Base-by-base conservation (phyloP, 2,329 filamentous ascomycete genomes). In the Fusarium foetens region DNA sequence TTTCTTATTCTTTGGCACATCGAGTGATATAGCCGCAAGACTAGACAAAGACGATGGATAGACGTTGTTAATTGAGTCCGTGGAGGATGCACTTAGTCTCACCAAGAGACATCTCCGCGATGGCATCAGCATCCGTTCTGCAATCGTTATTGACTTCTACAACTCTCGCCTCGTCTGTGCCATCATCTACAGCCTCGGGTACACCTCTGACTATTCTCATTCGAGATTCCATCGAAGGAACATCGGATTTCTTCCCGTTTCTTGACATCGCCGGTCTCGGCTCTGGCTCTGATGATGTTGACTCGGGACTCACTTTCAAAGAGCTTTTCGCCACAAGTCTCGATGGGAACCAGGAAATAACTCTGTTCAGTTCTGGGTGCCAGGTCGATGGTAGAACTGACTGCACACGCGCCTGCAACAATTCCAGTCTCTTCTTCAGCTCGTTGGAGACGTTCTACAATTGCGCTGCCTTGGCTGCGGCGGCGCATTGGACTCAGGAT, bases 371-470 rank as follows among this genome's bases (percentile, higher is more conserved):
- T 31, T 76, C 78, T 0, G 81, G 81, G 11, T 83, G 81, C 72
- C 64, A 60, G 3, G 64, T 81, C 10, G 73, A 77, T 39, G 78
- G 75, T 29, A 66, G 62, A 29, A 53, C 71, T 7, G 80, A 83
- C 58, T 83, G 81, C 53, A 75, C 79, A 2, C 66, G 66, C 21
- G 81, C 80, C 29, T 83, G 81, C 75, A 75, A 77, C 53, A 72
- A 75, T 48, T 71, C 78, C 1, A 45, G 69, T 19, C 65, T 73
- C 41, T 77, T 81, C 65, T 83, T 82, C 60, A 76, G 76, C 57
- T 81, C 79, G 3, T 66, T 81, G 10, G 81, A 83, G 66, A 81
- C 80, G 2, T 82, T 83, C 51, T 82, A 82, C 75, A 82, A 83
- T 70, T 83, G 81, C 49, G 80, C 80, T 27, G 80, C 81, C 7